Evolutionary conservation across 2,329 filamentous ascomycete genomes (phyloP).

Genomic region (Talaromyces islandicus): DNA sequence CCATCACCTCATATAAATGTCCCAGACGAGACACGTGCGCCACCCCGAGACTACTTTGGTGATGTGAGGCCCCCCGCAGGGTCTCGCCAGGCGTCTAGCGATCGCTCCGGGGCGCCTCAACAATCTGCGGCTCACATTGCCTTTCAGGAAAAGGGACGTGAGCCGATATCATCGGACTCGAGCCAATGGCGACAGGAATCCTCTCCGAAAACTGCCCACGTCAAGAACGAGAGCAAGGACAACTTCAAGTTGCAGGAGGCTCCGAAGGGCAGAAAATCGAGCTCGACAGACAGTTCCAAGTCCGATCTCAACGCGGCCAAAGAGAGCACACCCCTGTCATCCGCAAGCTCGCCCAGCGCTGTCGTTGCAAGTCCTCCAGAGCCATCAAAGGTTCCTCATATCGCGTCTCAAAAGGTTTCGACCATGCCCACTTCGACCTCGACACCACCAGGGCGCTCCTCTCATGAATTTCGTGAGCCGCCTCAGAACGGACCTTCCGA

Average conservation of each 20-base stretch:
- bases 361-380: slow-evolving; percentile 7
- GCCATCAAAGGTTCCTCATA: slow-evolving; percentile 27
- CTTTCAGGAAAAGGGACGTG: slow-evolving; percentile 76
- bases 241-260: slow-evolving; percentile 78
- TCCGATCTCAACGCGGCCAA: slow-evolving; percentile 17
- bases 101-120: slow-evolving; percentile 25
- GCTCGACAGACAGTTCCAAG: slow-evolving; percentile 22
- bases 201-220: slow-evolving; percentile 13
- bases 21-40: slow-evolving; percentile 20
- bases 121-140: slow-evolving; percentile 78
- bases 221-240: slow-evolving; percentile 34
- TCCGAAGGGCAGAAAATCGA: slow-evolving; percentile 57
- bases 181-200: slow-evolving; percentile 19
- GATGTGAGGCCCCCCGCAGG: slow-evolving; percentile 18
- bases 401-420: slow-evolving; percentile 7
- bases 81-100: slow-evolving; percentile 18
- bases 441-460: slow-evolving; percentile 41
- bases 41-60: slow-evolving; percentile 53
- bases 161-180: slow-evolving; percentile 46
- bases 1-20: slow-evolving; percentile 33
- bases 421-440: slow-evolving; percentile 22
- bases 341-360: slow-evolving; percentile 24
- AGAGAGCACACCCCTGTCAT: slow-evolving; percentile 36
- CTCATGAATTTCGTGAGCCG: slow-evolving; percentile 51
- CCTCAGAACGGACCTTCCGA: slow-evolving; percentile 49